These are phyloP conservation scores for Olyra latifolia DNA, from an alignment of 176 grass and related monocot species.

Conservation along the genomic window DNA sequence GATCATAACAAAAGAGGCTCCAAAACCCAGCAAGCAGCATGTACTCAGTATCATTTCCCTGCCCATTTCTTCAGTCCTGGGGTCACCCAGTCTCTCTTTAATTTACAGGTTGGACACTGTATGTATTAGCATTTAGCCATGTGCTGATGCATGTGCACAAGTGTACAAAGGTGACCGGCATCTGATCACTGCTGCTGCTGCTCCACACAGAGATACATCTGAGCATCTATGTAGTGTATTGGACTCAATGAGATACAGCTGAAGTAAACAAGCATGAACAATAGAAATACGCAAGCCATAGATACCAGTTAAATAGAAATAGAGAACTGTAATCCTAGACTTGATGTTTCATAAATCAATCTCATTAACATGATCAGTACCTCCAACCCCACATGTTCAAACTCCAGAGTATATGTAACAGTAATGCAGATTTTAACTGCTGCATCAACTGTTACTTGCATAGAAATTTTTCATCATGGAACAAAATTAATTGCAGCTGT, in stretches of 20 bases:
- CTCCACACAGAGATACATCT: slow-evolving; percentile 14
- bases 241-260: not conserved
- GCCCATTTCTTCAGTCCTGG: slow-evolving; percentile 36
- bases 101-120: slow-evolving; percentile 38
- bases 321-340: not conserved
- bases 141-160: slow-evolving; percentile 44
- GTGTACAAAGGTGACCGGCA: slow-evolving; percentile 21
- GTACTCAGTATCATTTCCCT: slow-evolving; percentile 23
- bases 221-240: not conserved
- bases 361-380: not conserved
- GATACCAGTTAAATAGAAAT: not conserved
- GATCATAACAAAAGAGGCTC: slow-evolving; percentile 20
- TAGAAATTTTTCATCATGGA: not conserved
- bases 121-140: slow-evolving; percentile 37
- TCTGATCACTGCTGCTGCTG: slow-evolving; percentile 32
- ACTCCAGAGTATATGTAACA: not conserved
- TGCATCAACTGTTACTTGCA: not conserved
- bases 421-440: slow-evolving; percentile 1
- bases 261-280: not conserved
- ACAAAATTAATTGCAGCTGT: not conserved
- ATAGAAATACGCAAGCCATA: not conserved
- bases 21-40: slow-evolving; percentile 49
- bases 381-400: not conserved
- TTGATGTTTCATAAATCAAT: slow-evolving; percentile 2
- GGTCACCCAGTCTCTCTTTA: slow-evolving; percentile 19